These are phyloP conservation scores for Hyaloscypha variabilis DNA, from an alignment of 495 filamentous ascomycete species.

Conservation along the genomic window DNA sequence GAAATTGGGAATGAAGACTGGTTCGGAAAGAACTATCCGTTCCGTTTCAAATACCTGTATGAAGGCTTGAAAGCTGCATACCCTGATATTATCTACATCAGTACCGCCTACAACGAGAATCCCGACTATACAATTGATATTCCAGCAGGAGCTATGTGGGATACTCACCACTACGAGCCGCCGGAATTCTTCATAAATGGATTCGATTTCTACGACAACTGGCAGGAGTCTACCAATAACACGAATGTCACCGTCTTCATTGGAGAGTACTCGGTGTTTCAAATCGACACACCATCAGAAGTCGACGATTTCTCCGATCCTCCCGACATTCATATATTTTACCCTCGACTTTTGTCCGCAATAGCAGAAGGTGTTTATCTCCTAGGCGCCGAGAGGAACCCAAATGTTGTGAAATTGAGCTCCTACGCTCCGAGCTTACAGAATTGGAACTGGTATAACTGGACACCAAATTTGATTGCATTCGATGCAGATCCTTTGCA, in stretches of 20 bases:
- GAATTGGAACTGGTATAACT: conserved; percentile 44
- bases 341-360: conserved; percentile 17
- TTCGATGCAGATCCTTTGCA: conserved; percentile 26
- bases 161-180: conserved; percentile 50
- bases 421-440: conserved; percentile 49
- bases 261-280: conserved; percentile 50
- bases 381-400: conserved; percentile 59
- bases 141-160: conserved; percentile 27
- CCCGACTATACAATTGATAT: conserved; percentile 15
- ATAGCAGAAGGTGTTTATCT: conserved; percentile 56
- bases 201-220: conserved; percentile 55
- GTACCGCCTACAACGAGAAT: conserved; percentile 26
- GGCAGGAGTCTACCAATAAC: conserved; percentile 30
- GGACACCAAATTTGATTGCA: conserved; percentile 37
- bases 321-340: conserved; percentile 20
- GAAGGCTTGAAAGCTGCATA: conserved; percentile 51
- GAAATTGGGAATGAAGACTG: conserved; percentile 53
- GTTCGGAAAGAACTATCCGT: conserved; percentile 40
- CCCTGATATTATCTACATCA: conserved; percentile 52
- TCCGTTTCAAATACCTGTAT: conserved; percentile 50
- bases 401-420: conserved; percentile 49
- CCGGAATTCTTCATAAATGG: conserved; percentile 48
- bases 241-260: conserved; percentile 38
- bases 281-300: conserved; percentile 38
- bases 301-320: conserved; percentile 17